Evolutionary conservation across 2,329 filamentous ascomycete genomes (phyloP).

Genomic region (Colletotrichum sp.): DNA sequence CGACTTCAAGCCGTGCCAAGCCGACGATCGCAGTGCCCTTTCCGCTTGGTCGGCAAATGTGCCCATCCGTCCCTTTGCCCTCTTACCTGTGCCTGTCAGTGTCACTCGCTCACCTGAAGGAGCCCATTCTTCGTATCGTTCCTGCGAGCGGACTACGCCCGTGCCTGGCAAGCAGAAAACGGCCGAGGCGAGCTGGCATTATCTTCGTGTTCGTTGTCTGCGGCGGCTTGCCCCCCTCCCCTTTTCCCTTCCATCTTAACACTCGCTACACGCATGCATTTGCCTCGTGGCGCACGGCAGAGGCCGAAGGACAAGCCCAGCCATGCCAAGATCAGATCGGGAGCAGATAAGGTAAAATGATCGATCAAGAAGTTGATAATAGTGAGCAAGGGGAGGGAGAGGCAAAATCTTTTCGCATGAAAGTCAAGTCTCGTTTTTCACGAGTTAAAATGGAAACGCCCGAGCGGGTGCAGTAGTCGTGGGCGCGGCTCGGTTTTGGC

Average conservation of each 20-base stretch:
- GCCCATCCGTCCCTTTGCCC: background rate
- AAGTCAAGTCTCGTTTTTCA: background rate
- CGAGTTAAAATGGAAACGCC: background rate
- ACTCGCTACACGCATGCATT: background rate
- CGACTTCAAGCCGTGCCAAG: background rate
- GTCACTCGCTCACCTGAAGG: background rate
- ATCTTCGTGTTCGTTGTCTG: background rate
- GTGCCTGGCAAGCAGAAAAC: background rate
- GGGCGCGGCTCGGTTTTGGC: background rate
- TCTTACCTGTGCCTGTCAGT: background rate
- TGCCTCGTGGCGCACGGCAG: background rate
- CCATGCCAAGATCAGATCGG: background rate
- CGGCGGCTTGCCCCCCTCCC: background rate
- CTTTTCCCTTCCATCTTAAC: background rate
- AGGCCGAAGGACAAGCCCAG: background rate
- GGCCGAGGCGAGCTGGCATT: background rate
- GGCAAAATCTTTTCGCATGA: background rate
- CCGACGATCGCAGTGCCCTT: background rate
- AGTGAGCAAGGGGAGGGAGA: background rate
- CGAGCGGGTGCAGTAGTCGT: background rate
- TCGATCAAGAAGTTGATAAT: background rate
- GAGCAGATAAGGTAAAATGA: background rate
- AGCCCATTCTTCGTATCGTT: background rate
- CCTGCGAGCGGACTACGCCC: background rate
- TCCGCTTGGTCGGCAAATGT: background rate